Base-by-base conservation (phyloP, 208 protist genomes). In the Leishmania tarentolae region DNA sequence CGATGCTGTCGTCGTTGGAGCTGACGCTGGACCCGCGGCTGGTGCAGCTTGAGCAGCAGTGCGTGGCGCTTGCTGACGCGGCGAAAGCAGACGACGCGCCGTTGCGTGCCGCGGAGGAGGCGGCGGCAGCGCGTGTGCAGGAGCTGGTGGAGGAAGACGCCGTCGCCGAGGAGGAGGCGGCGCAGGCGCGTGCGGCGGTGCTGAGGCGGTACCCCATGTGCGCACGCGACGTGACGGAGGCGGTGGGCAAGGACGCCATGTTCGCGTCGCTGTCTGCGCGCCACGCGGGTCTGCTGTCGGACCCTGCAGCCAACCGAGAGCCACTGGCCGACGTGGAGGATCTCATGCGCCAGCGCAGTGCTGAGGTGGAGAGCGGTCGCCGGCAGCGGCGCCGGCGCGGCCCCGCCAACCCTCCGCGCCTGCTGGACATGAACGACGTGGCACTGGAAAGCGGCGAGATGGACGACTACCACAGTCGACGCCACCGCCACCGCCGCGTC, bases 141-240 rank as follows among this genome's bases (percentile, higher is more conserved):
- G 63, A 85, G 75, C 56, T 88, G 9, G 59, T 75, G 21, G 74
- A 74, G 15, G 85, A 87, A 31, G 87, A 92, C 63, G 66, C 66
- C 0, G 46, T 31, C 11, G 75, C 84, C 69, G 89, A 88, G 72
- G n/a, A 13, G 28, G 78, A 87, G 73, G 68, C 87, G 21, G 78
- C 82, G 44, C 19, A 53, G n/a, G 76, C 85, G 28, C 85, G 87
- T 53, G 46, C 50, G 21, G 69, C 46, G 7, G 72, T 88, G 69
- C 72, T 81, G 40, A 69, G 66, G 31, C 57, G 59, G 73, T 93
- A 91, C 78, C 87, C 87, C 31, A 91, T 90, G 85, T 90, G 87
- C 77, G 77, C 87, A 24, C 76, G 87, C 19, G 89, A 90, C 59
- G 75, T 91, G 31, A 88, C 86, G 31, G 83, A 88, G 81, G 88